Percentiles rank a stretch among this genome's conserved stretches.
Conservation (phyloP, 805 yeast genomes). For the Debaryomyces maramus region DNA sequence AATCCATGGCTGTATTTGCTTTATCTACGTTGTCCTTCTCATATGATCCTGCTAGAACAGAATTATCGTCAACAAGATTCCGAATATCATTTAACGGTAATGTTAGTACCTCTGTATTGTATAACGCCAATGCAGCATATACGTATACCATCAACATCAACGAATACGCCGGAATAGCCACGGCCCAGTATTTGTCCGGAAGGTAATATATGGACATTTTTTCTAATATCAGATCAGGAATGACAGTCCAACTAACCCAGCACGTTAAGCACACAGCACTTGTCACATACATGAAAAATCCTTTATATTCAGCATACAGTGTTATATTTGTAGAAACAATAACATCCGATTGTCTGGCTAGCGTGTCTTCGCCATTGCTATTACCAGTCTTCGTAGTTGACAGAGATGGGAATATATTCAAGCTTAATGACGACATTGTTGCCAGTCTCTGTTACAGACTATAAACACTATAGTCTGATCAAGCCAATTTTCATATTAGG, state of each 20-base stretch:
- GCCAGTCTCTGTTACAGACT: too few species aligned
- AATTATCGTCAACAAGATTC: conserved; percentile 69
- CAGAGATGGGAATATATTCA: conserved; percentile 8
- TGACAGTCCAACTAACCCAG: conserved; percentile 72
- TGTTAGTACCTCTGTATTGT: conserved; percentile 76
- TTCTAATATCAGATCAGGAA: conserved; percentile 61
- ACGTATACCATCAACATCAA: conserved; percentile 70
- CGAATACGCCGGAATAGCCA: conserved; percentile 70
- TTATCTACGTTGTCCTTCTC: conserved; percentile 3
- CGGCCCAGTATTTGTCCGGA: conserved; percentile 92
- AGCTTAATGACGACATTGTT: conserved; percentile 5
- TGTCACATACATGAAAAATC: conserved; percentile 79
- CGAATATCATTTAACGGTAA: conserved; percentile 56
- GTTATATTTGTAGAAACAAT: conserved; percentile 56
- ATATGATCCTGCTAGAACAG: conserved; percentile 24
- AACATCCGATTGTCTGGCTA: conserved; percentile 68
- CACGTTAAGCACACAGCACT: conserved; percentile 54
- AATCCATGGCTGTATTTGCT: conserved; percentile 25
- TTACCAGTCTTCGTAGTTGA: conserved; percentile 6
- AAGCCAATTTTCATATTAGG: too few species aligned
- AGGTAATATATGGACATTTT: conserved; percentile 61
- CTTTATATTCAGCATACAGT: conserved; percentile 76
- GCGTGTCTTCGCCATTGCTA: conserved; percentile 38
- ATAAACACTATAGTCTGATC: too few species aligned
- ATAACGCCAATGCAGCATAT: conserved; percentile 68